Conservation (phyloP, 805 yeast species). For the Starmera pachycereana region DNA sequence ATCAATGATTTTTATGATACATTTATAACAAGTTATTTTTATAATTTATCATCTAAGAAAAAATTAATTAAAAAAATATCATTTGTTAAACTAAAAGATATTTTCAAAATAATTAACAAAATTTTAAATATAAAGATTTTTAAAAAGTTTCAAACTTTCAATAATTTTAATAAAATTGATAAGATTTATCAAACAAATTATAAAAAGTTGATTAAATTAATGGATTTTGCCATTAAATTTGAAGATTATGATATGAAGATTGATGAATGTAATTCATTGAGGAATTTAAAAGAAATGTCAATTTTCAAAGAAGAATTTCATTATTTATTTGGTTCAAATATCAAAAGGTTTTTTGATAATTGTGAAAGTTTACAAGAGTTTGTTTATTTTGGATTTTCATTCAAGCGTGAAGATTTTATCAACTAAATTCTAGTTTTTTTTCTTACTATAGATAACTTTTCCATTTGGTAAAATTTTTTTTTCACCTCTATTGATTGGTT, state of each 20-base stretch:
- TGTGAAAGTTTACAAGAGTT: conserved; percentile 1
- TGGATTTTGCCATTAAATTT: conserved; percentile 8
- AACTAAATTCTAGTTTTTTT: conserved; percentile 1
- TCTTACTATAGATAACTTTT: conserved; percentile 33
- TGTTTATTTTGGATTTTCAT: conserved; percentile 1
- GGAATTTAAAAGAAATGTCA: background rate
- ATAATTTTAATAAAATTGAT: conserved; percentile 7
- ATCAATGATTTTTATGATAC: background rate
- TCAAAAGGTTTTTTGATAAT: background rate
- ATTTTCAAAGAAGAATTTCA: conserved; percentile 2
- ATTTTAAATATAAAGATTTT: conserved; percentile 6
- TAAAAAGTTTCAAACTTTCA: conserved; percentile 4
- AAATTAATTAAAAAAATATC: background rate
- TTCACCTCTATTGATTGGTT: conserved; percentile 29
- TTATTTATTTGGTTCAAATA: conserved; percentile 1
- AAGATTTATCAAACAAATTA: conserved; percentile 9
- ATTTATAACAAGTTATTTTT: background rate
- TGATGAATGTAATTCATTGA: background rate
- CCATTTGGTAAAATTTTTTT: conserved; percentile 51
- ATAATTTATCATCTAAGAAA: background rate
- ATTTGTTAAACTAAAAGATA: conserved; percentile 1
- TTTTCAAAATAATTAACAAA: conserved; percentile 3
- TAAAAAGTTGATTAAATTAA: conserved; percentile 9
- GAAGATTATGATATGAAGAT: conserved; percentile 10
- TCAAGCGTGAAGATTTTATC: background rate